phyloP scores from a whole-genome alignment of 2,329 filamentous ascomycete species.

The Chaetomium globosum region DNA sequence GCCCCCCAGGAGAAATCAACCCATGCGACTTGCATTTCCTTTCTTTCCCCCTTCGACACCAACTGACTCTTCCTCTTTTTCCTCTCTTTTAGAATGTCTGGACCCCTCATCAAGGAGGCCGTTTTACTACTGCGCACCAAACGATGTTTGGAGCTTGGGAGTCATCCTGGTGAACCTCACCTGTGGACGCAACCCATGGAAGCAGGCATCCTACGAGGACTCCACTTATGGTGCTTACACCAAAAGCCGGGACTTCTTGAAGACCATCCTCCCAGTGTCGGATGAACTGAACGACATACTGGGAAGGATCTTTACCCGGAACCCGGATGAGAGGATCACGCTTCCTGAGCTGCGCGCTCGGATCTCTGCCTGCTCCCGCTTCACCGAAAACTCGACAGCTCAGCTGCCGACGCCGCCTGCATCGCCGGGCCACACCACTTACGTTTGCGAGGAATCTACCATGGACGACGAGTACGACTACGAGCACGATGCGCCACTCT shows the following conservation, averaged over 20 bases:
- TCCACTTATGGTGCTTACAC: constrained; percentile 91
- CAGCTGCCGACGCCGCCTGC: constrained; percentile 47
- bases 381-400: constrained; percentile 57
- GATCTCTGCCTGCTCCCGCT: constrained; percentile 74
- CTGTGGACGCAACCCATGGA: constrained; percentile 98
- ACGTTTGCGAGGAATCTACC: constrained; percentile 54
- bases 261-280: constrained; percentile 89
- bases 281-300: constrained; percentile 87
- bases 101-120: constrained; percentile 73
- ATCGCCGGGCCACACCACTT: constrained; percentile 49
- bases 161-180: constrained; percentile 97
- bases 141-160: constrained; percentile 97
- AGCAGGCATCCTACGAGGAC: constrained; percentile 89
- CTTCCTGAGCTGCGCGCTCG: constrained; percentile 75
- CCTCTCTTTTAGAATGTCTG: constrained; percentile 71
- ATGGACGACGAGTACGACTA: constrained; percentile 44
- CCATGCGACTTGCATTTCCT: constrained; percentile 1
- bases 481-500: constrained; percentile 48
- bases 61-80: constrained; percentile 39
- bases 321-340: constrained; percentile 80
- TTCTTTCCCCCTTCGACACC: constrained; percentile 25
- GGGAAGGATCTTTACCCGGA: constrained; percentile 81
- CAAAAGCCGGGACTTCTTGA: constrained; percentile 82
- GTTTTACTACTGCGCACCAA: constrained; percentile 88
- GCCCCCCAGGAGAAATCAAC: background rate